A percentile compares a stretch with the other conserved stretches of the same genome.
Evolutionary conservation across 1,284 basidiomycete species (phyloP).

Genomic region (Sporisorium reilianum): DNA sequence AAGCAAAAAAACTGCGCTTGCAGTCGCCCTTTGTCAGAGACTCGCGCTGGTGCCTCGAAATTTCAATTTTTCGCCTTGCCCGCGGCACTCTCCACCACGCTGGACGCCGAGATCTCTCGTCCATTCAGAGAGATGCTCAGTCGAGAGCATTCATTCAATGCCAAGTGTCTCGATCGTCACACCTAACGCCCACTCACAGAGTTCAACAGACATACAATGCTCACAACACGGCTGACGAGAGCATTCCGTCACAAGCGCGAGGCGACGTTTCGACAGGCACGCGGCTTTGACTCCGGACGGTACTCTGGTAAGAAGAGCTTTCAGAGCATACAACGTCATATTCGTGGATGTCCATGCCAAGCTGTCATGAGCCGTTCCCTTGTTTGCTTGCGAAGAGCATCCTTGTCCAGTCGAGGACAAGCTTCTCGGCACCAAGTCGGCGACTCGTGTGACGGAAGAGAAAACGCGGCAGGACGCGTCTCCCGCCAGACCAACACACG

Average conservation of each 20-base stretch:
- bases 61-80: background rate
- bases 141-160: slow-evolving; percentile 8
- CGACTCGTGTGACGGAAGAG: slow-evolving; percentile 24
- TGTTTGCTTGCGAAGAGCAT: too few relatives aligned
- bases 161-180: background rate
- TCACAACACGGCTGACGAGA: background rate
- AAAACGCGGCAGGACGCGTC: slow-evolving; percentile 26
- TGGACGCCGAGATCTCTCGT: slow-evolving; percentile 1
- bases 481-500: slow-evolving; percentile 19
- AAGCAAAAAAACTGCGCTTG: background rate
- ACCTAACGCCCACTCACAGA: too few relatives aligned
- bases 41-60: slow-evolving; percentile 5
- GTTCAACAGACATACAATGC: background rate
- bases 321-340: slow-evolving; percentile 7
- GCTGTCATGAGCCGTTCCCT: background rate
- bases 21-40: background rate
- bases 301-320: too few relatives aligned
- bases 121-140: background rate
- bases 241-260: too few relatives aligned
- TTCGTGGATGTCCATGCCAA: background rate
- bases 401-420: too few relatives aligned
- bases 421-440: slow-evolving; percentile 15
- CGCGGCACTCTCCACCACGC: slow-evolving; percentile 1
- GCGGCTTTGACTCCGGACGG: too few relatives aligned
- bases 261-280: too few relatives aligned